Evolutionary conservation across 352 stramenopile genomes (phyloP).

Genomic region (Phytopythium litorale): DNA sequence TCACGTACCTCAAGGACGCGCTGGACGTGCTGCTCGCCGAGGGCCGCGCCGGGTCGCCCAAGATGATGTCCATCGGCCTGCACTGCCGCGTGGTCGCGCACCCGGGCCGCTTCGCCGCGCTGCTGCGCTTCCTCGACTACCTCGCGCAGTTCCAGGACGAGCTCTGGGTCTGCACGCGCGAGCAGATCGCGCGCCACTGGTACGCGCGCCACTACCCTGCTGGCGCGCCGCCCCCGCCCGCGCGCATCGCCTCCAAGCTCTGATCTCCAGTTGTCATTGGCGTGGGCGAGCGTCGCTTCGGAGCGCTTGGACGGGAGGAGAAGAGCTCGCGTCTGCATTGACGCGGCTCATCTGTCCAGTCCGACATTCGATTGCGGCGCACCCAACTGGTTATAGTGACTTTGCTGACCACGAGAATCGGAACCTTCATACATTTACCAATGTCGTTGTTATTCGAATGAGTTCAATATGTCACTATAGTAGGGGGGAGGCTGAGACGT

Average conservation of each 20-base stretch:
- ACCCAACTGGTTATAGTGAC: background rate
- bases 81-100: constrained; percentile 91
- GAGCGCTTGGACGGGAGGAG: too few relatives aligned
- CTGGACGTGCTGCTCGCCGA: constrained; percentile 90
- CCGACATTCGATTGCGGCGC: background rate
- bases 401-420: background rate
- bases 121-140: constrained; percentile 94
- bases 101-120: constrained; percentile 83
- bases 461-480: background rate
- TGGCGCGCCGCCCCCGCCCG: constrained; percentile 7
- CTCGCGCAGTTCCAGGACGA: constrained; percentile 84
- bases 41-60: constrained; percentile 77
- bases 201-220: constrained; percentile 85
- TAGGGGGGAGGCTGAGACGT: background rate
- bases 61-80: constrained; percentile 96
- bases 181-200: constrained; percentile 95
- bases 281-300: too few relatives aligned
- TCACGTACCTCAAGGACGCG: constrained; percentile 90
- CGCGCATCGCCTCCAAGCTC: constrained; percentile 25
- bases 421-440: background rate
- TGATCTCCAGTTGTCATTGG: background rate
- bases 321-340: background rate
- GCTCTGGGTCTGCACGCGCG: constrained; percentile 91
- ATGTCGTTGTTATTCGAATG: background rate
- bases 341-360: too few relatives aligned